Percentiles rank a stretch among this genome's conserved stretches.
phyloP scores from a whole-genome alignment of 75 land plant species.

The Picea sitchensis region DNA sequence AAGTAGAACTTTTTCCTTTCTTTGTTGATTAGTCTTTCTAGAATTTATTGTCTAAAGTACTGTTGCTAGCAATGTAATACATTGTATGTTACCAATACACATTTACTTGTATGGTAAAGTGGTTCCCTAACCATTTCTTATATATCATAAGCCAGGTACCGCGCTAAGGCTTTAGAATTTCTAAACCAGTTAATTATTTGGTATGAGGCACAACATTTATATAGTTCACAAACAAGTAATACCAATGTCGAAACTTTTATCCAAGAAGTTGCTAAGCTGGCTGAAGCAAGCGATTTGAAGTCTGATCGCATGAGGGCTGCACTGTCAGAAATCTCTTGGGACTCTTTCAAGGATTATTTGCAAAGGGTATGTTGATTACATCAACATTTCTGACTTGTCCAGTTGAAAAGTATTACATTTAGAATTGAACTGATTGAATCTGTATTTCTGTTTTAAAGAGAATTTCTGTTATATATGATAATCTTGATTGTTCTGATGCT shows the following conservation, averaged over 20 bases:
- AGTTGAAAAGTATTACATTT: not conserved
- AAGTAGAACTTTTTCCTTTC: not conserved
- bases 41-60: not conserved
- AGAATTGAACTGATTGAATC: not conserved
- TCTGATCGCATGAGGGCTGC: slow-evolving; percentile 24
- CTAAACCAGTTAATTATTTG: slow-evolving; percentile 20
- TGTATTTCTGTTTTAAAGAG: not conserved
- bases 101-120: not conserved
- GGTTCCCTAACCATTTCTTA: not conserved
- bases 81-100: not conserved
- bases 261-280: slow-evolving; percentile 56
- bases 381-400: not conserved
- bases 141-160: slow-evolving; percentile 20
- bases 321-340: slow-evolving; percentile 28
- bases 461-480: not conserved
- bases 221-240: slow-evolving; percentile 22
- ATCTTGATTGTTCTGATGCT: not conserved
- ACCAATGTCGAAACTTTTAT: slow-evolving; percentile 34
- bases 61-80: not conserved
- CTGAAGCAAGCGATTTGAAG: slow-evolving; percentile 60
- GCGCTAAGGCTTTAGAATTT: slow-evolving; percentile 37
- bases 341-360: slow-evolving; percentile 18
- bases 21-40: not conserved
- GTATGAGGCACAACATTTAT: slow-evolving; percentile 34
- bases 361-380: slow-evolving; percentile 34